Percentiles rank a stretch among this genome's conserved stretches.
Evolutionary conservation across 345 rosid genomes (phyloP).

Genomic region (Moringa oleifera): DNA sequence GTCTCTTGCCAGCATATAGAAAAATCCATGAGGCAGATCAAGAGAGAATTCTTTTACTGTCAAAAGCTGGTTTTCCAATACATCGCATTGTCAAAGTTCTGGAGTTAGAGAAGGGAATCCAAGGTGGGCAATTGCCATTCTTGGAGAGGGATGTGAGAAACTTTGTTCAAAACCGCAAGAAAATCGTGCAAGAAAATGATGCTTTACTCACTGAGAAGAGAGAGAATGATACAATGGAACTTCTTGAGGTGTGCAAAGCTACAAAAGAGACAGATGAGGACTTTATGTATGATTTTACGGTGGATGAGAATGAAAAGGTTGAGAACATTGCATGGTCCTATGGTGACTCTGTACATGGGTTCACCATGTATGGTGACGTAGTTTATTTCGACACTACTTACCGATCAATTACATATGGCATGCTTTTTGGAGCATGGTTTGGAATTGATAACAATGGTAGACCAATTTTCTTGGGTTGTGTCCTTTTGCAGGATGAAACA

Average conservation of each 20-base stretch:
- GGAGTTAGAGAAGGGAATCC: slow-evolving; percentile 37
- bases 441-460: slow-evolving; percentile 39
- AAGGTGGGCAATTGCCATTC: slow-evolving; percentile 33
- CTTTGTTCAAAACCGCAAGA: slow-evolving; percentile 36
- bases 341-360: slow-evolving; percentile 28
- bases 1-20: slow-evolving; percentile 35
- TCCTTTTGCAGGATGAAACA: slow-evolving; percentile 35
- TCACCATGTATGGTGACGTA: slow-evolving; percentile 32
- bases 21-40: slow-evolving; percentile 37
- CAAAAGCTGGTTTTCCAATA: slow-evolving; percentile 37
- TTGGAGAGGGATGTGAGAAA: slow-evolving; percentile 36
- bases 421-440: slow-evolving; percentile 37
- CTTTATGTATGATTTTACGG: slow-evolving; percentile 34
- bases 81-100: slow-evolving; percentile 34
- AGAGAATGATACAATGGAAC: slow-evolving; percentile 36
- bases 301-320: slow-evolving; percentile 33
- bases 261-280: slow-evolving; percentile 33
- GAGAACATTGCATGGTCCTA: slow-evolving; percentile 44
- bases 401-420: slow-evolving; percentile 31
- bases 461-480: slow-evolving; percentile 35
- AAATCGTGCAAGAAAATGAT: slow-evolving; percentile 32
- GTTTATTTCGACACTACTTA: slow-evolving; percentile 36
- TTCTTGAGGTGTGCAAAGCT: slow-evolving; percentile 33
- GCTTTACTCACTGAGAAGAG: slow-evolving; percentile 30
- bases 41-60: slow-evolving; percentile 28